Evolutionary conservation across 2,329 filamentous ascomycete species (phyloP).

Genomic region (Diplodia seriata): DNA sequence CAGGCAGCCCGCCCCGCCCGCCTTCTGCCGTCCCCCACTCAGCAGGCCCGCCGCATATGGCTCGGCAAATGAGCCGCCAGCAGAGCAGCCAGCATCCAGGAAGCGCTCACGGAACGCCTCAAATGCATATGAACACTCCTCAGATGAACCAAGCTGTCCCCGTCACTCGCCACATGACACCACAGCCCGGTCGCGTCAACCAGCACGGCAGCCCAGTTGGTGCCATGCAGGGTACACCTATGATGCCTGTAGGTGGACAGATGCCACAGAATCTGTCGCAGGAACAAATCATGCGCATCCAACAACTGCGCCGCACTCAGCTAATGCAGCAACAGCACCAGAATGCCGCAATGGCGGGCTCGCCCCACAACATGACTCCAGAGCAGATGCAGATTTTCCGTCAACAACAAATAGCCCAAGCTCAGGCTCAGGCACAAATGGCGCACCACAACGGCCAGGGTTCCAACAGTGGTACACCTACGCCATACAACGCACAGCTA

Average conservation of each 20-base stretch:
- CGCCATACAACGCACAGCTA: slow-evolving; percentile 26
- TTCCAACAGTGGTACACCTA: slow-evolving; percentile 25
- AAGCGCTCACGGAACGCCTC: slow-evolving; percentile 49
- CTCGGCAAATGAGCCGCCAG: slow-evolving; percentile 48
- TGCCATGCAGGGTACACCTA: slow-evolving; percentile 45
- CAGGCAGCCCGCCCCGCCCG: slow-evolving; percentile 48
- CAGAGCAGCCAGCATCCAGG: slow-evolving; percentile 43
- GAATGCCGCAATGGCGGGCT: slow-evolving; percentile 12
- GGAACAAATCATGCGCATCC: slow-evolving; percentile 27
- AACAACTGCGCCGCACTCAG: slow-evolving; percentile 24
- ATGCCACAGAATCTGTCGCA: slow-evolving; percentile 15
- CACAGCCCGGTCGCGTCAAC: slow-evolving; percentile 47
- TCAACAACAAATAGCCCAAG: slow-evolving; percentile 19
- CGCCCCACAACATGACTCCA: slow-evolving; percentile 44
- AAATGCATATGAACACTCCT: slow-evolving; percentile 48
- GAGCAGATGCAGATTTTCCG: slow-evolving; percentile 42
- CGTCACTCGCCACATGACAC: slow-evolving; percentile 48
- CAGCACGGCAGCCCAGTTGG: slow-evolving; percentile 45
- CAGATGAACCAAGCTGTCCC: slow-evolving; percentile 48
- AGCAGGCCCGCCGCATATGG: slow-evolving; percentile 41
- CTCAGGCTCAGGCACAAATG: slow-evolving; percentile 16
- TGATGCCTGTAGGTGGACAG: slow-evolving; percentile 47
- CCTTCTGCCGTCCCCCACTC: slow-evolving; percentile 49
- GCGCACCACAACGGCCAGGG: slow-evolving; percentile 25
- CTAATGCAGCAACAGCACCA: slow-evolving; percentile 30